phyloP scores from a whole-genome alignment of 2,329 filamentous ascomycete species.

The Venturia asperata region DNA sequence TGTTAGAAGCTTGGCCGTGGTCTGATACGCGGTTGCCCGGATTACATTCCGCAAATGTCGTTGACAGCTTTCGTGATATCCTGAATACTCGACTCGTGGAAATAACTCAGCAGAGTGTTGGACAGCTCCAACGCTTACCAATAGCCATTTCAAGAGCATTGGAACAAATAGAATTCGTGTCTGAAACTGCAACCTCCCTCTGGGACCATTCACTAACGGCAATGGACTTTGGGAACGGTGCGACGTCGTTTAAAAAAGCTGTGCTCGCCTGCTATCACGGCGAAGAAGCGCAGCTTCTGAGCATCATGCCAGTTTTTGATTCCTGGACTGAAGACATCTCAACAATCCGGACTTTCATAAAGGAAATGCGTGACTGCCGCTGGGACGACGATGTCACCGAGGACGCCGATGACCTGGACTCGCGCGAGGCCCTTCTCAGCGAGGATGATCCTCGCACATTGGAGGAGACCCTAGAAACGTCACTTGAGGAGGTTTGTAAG shows the following conservation, averaged over 20 bases:
- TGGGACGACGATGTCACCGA: conserved; percentile 69
- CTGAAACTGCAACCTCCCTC: neutral
- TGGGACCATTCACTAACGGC: conserved; percentile 27
- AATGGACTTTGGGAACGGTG: conserved; percentile 59
- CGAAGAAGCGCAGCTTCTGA: conserved; percentile 58
- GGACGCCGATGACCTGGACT: conserved; percentile 57
- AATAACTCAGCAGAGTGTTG: conserved; percentile 57
- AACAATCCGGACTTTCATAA: conserved; percentile 56
- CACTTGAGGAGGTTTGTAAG: conserved; percentile 51
- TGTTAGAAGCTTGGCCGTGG: conserved; percentile 69
- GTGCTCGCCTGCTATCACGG: conserved; percentile 67
- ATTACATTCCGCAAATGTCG: conserved; percentile 60
- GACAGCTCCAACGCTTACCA: conserved; percentile 58
- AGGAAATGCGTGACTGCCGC: conserved; percentile 57
- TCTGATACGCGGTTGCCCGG: conserved; percentile 58
- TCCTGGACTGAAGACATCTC: conserved; percentile 70
- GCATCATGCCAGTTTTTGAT: conserved; percentile 57
- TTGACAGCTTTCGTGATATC: conserved; percentile 59
- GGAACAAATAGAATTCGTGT: conserved; percentile 29
- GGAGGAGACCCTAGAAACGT: conserved; percentile 50
- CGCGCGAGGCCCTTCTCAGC: conserved; percentile 59
- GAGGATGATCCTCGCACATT: conserved; percentile 63
- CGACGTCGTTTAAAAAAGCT: conserved; percentile 59
- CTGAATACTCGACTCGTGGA: conserved; percentile 62
- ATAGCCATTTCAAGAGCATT: conserved; percentile 57